Conservation (phyloP, 2,329 filamentous ascomycete species). For the Moelleriella libera region DNA sequence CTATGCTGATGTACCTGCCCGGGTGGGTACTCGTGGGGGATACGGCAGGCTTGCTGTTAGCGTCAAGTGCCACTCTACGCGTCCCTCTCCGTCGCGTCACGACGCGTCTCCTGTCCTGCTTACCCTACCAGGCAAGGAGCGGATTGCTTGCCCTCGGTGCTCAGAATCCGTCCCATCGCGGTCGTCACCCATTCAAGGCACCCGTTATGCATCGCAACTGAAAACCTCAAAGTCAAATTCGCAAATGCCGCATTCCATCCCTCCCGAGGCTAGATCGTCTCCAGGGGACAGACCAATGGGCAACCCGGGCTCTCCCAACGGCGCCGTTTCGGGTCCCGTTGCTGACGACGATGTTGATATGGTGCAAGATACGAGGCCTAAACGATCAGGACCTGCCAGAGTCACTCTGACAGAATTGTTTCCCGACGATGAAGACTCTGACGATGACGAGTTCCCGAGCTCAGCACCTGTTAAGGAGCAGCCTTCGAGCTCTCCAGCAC, state of each 20-base stretch:
- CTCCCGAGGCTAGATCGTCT: conserved; percentile 15
- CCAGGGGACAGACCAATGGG: conserved; percentile 20
- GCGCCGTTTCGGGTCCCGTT: conserved; percentile 11
- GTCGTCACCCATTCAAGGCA: too few species aligned
- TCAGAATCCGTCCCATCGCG: too few species aligned
- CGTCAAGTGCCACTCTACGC: not conserved
- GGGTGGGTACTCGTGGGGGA: too few species aligned
- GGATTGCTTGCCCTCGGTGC: too few species aligned
- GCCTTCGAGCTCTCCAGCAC: conserved; percentile 25
- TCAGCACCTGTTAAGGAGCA: conserved; percentile 25
- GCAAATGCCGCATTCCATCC: conserved; percentile 31
- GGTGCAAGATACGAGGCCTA: conserved; percentile 18
- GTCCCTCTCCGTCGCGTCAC: not conserved
- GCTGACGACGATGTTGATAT: conserved; percentile 25
- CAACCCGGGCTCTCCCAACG: conserved; percentile 16
- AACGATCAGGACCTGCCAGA: conserved; percentile 22
- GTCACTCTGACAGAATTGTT: conserved; percentile 46
- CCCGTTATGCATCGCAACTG: not conserved
- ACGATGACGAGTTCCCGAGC: conserved; percentile 47
- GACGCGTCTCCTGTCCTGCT: not conserved
- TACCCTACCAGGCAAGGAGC: too few species aligned
- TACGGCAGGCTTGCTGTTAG: not conserved
- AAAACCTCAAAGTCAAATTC: not conserved
- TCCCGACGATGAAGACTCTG: conserved; percentile 39
- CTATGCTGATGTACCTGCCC: too few species aligned